These are phyloP conservation scores for Tylopilus plumbeoviolaceoides DNA, from an alignment of 768 basidiomycete species.

Conservation along the genomic window DNA sequence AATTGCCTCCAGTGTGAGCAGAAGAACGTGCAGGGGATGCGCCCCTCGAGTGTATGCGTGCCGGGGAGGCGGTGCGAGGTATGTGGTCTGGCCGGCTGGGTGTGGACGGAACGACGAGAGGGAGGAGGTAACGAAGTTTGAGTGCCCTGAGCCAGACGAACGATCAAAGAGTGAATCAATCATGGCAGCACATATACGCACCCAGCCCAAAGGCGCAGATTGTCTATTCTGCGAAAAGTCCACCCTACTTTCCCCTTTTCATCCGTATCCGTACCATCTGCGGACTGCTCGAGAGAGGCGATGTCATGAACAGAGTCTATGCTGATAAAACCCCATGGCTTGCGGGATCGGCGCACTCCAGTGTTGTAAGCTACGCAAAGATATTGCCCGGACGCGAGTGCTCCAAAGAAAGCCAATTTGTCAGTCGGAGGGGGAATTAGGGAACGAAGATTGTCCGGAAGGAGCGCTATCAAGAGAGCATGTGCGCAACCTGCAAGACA, in stretches of 20 bases:
- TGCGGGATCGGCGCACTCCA: slow-evolving; percentile 72
- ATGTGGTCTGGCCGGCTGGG: slow-evolving; percentile 27
- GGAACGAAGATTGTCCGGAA: slow-evolving; percentile 53
- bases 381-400: slow-evolving; percentile 71
- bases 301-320: slow-evolving; percentile 78
- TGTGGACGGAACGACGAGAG: slow-evolving; percentile 53
- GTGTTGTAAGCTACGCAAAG: slow-evolving; percentile 80
- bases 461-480: slow-evolving; percentile 53
- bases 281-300: slow-evolving; percentile 54
- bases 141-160: slow-evolving; percentile 51
- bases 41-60: slow-evolving; percentile 14
- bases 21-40: slow-evolving; percentile 23
- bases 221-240: slow-evolving; percentile 86
- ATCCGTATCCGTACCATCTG: slow-evolving; percentile 32
- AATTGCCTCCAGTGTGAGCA: slow-evolving; percentile 3
- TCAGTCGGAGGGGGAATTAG: slow-evolving; percentile 33
- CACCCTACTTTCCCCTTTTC: slow-evolving; percentile 57
- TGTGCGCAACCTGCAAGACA: slow-evolving; percentile 55
- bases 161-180: not conserved
- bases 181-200: slow-evolving; percentile 34
- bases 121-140: slow-evolving; percentile 76
- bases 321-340: slow-evolving; percentile 87
- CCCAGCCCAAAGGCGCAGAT: slow-evolving; percentile 83
- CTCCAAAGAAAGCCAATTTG: slow-evolving; percentile 42
- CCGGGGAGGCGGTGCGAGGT: slow-evolving; percentile 22